Evolutionary conservation across 202 grass and related monocot genomes (phyloP).

Genomic region (Schoenoplectus tabernaemontani): DNA sequence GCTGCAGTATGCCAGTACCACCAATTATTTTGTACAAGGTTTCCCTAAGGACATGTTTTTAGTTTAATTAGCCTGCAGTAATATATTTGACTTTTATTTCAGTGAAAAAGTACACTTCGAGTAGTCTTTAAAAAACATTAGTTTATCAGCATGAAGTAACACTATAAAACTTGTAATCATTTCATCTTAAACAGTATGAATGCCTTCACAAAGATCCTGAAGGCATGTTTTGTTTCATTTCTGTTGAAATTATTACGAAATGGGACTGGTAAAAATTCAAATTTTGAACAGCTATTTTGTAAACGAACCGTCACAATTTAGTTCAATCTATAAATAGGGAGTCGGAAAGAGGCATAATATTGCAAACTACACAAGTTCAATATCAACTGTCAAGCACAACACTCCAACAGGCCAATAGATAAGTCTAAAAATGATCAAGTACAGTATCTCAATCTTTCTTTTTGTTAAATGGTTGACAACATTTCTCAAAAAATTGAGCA

Average conservation of each 20-base stretch:
- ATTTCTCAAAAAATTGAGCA: constrained; percentile 13
- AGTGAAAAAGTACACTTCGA: not conserved
- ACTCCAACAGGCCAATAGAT: not conserved
- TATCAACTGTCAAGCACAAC: not conserved
- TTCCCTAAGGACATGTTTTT: not conserved
- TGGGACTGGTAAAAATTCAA: not conserved
- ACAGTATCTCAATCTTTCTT: constrained; percentile 17
- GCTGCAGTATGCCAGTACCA: not conserved
- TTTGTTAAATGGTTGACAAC: constrained; percentile 15
- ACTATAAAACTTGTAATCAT: not conserved
- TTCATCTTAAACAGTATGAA: not conserved
- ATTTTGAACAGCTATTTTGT: not conserved
- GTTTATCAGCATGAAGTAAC: not conserved
- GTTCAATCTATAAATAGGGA: not conserved
- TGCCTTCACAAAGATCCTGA: not conserved
- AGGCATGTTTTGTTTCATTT: not conserved
- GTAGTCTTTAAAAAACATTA: not conserved
- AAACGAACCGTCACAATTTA: not conserved
- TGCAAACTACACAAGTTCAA: not conserved
- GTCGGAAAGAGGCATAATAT: not conserved
- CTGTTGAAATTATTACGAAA: not conserved
- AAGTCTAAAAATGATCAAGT: not conserved
- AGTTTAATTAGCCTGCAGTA: not conserved
- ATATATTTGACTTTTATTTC: not conserved
- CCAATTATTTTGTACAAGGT: not conserved